Base-by-base conservation (phyloP, 1,284 basidiomycete species). In the Meripilus lineatus region DNA sequence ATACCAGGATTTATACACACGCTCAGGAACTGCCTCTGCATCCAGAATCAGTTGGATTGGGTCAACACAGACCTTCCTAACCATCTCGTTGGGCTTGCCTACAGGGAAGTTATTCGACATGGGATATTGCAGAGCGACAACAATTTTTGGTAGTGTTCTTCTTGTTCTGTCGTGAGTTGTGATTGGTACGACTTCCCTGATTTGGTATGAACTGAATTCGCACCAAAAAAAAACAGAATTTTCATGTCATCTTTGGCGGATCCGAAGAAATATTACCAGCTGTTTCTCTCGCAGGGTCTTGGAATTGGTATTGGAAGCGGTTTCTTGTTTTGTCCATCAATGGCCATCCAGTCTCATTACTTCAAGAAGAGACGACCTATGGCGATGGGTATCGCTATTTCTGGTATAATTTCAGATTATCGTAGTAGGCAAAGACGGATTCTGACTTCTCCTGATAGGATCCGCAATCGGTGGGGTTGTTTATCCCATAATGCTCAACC, bases 401-500 rank as follows among this genome's bases (percentile, higher is more conserved):
- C 38, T 5, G 38, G 38, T 40, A 65, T 77, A 50, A 64, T 75
- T 25, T 63, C 65, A 1, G 71, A 75, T 44, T 70, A 77, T 54
- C 77, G 74, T 50, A 64, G 63, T 44, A 50, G 51, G 39, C 66
- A 66, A 20, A 64, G 75, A 38, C 68, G 72, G 3, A 60, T 76
- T 39, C 74, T 72, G 4, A 75, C 66, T n/a, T 21, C 14, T 5
- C 6, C 21, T 20, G 20, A 4, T 23, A 51, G 49, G 51, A 21
- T 44, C 45, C 11, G 44, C 49, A 4, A 26, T 45, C 18, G 52
- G 52, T 21, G 72, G 70, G 5, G 63, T 71, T 24, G 47, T 75
- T 26, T 70, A 71, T 45, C 70, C 74, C 2, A 73, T 77, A 48
- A 71, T 76, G 63, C 66, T 76, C 15, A 74, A 76, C 47, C 51